Conservation (phyloP, 306 rosid genomes). For the Cotoneaster glaucophyllus region DNA sequence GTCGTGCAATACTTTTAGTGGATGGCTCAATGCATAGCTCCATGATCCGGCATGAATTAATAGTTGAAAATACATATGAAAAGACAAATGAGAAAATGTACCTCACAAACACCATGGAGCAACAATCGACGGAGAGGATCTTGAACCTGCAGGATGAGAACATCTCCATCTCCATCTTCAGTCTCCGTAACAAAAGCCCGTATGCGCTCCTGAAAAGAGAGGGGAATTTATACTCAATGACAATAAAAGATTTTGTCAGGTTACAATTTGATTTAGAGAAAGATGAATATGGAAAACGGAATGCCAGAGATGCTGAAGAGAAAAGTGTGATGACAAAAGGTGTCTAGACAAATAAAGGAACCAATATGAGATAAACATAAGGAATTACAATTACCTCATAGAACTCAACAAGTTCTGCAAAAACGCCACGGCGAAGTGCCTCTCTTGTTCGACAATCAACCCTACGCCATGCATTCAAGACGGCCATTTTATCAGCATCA, state of each 20-base stretch:
- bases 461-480: constrained; percentile 55
- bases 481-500: constrained; percentile 56
- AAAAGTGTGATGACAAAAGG: neutral
- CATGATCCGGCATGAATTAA: neutral
- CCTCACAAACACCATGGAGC: constrained; percentile 97
- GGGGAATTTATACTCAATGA: neutral
- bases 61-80: no score
- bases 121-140: constrained; percentile 83
- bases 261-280: neutral
- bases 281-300: neutral
- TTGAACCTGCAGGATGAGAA: constrained; percentile 50
- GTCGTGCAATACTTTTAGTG: neutral
- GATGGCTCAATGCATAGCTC: neutral
- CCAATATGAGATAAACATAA: neutral
- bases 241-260: neutral
- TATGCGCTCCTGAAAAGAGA: constrained; percentile 47
- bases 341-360: neutral
- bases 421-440: constrained; percentile 82
- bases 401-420: constrained; percentile 58
- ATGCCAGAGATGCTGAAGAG: neutral
- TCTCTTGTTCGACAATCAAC: constrained; percentile 75
- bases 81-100: constrained; percentile 14
- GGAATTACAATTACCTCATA: constrained; percentile 56
- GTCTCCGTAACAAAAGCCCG: constrained; percentile 44
- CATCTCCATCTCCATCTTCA: constrained; percentile 42